phyloP scores from a whole-genome alignment of 2,329 filamentous ascomycete species.

The Ophiosphaerella korrae region DNA sequence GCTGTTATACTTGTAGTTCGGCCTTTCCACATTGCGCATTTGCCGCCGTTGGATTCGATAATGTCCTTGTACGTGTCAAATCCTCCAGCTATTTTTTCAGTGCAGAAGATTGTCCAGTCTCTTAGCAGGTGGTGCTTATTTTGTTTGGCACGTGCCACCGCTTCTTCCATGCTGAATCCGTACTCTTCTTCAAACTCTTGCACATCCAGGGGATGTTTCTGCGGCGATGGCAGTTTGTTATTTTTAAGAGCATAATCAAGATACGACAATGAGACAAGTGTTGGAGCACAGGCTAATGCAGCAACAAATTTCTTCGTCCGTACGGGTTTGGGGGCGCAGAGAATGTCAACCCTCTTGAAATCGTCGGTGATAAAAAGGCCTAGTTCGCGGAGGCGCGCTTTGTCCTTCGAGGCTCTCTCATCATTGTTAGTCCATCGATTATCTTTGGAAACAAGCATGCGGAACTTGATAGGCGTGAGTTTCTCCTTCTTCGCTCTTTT shows the following conservation, averaged over 20 bases:
- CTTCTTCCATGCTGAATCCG: constrained; percentile 70
- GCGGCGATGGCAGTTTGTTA: constrained; percentile 66
- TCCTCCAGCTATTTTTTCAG: constrained; percentile 77
- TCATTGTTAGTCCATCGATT: constrained; percentile 77
- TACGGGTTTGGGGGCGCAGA: constrained; percentile 84
- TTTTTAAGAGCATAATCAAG: constrained; percentile 76
- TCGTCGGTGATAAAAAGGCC: constrained; percentile 83
- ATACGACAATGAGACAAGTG: constrained; percentile 77
- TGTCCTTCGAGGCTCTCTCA: constrained; percentile 78
- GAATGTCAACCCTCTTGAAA: constrained; percentile 76
- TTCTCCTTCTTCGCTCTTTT: constrained; percentile 60
- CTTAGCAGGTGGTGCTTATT: constrained; percentile 79
- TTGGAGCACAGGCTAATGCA: constrained; percentile 79
- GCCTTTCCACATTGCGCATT: constrained; percentile 76
- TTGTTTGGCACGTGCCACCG: constrained; percentile 71
- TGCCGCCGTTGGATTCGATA: constrained; percentile 84
- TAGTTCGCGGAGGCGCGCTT: constrained; percentile 78
- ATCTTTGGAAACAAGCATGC: constrained; percentile 83
- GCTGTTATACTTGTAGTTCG: constrained; percentile 70
- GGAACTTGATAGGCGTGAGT: constrained; percentile 69
- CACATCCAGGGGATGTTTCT: constrained; percentile 73
- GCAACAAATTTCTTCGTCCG: constrained; percentile 93
- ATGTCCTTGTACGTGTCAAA: constrained; percentile 85
- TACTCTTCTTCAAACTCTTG: constrained; percentile 73
- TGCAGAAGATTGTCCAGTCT: constrained; percentile 82